Base-by-base conservation (phyloP, 768 basidiomycete species). In the Mycena belliarum region DNA sequence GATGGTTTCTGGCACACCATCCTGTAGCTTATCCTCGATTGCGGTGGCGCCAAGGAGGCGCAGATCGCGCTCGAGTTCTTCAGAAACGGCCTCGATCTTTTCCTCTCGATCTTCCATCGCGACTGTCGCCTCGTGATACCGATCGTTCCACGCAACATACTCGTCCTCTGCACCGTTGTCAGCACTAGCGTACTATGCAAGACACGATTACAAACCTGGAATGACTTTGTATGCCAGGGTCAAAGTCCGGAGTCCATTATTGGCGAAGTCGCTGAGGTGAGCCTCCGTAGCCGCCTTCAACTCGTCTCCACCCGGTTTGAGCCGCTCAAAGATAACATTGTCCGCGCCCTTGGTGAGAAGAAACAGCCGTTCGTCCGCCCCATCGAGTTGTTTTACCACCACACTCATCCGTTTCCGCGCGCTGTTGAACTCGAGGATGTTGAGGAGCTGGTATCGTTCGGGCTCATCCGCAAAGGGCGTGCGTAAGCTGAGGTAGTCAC, bases 1-100 rank as follows among this genome's bases (percentile, higher is more conserved):
- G 63, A 98, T 98, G 3, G 95, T 83, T 69, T 98, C 95, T 5
- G 97, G 96, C 1, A 98, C 97, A 44, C 97, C 97, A 67, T 98
- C 97, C 73, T 99, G 97, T 18, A 99, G 75, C 49, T 87, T 86
- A 72, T 99, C 97, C 73, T 99, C 97, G 62, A 99, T 99, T 44
- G 95, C 97, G 16, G 97, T 98, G 3, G 96, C 94, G 44, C 97
- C 97, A 20, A 98, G 82, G 12, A 99, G 71, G 29, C 84, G 78
- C 9, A 98, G 78, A 59, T 91, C 85, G 43, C 78, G 78, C 70
- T 99, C 97, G 53, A 98, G 82, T 69, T 91, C 86, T 49, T 86
- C 84, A 9, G 87, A 91, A 11, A 93, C 81, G 1, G 79, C 80
- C 55, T 95, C 96, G 42, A 98, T 80, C 69, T 82, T 84, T 14